These are phyloP conservation scores for Cladosporium sp. DNA, from an alignment of 2,329 filamentous ascomycete species.

Conservation along the genomic window DNA sequence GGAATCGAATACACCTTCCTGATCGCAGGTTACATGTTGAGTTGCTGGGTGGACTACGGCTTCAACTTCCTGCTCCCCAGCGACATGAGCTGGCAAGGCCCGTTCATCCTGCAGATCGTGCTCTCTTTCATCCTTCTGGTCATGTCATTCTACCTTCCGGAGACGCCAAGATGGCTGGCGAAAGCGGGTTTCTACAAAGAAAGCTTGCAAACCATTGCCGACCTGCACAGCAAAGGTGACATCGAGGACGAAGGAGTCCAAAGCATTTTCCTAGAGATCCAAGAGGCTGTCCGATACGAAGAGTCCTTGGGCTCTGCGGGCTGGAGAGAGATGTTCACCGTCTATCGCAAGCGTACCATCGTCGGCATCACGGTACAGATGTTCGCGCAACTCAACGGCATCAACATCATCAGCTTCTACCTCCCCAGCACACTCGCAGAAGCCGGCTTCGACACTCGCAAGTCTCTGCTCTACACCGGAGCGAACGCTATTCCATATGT, in stretches of 20 bases:
- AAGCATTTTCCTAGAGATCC: conserved; percentile 89
- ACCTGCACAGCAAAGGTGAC: conserved; percentile 69
- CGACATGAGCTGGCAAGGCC: conserved; percentile 80
- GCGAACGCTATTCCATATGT: conserved; percentile 89
- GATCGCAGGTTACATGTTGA: conserved; percentile 85
- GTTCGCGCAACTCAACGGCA: conserved; percentile 89
- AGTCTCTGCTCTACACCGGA: conserved; percentile 89
- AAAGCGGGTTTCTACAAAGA: conserved; percentile 12
- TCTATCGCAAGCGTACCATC: conserved; percentile 83
- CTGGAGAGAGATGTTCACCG: conserved; percentile 94
- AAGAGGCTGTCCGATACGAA: conserved; percentile 81
- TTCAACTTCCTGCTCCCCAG: conserved; percentile 75
- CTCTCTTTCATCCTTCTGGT: conserved; percentile 80
- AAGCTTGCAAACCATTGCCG: conserved; percentile 70
- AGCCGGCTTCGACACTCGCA: conserved; percentile 81
- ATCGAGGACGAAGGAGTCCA: conserved; percentile 94
- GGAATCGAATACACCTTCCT: conserved; percentile 97
- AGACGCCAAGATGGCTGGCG: conserved; percentile 71
- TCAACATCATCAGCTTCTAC: conserved; percentile 90
- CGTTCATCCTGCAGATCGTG: conserved; percentile 80
- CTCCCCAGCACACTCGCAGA: conserved; percentile 72
- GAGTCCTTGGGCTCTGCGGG: conserved; percentile 88
- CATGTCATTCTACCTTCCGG: conserved; percentile 84
- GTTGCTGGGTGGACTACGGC: conserved; percentile 95
- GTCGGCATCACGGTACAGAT: conserved; percentile 97